Evolutionary conservation across 2,329 filamentous ascomycete species (phyloP), one percentile per base, ranked within the genome.

Genomic region (Fusarium tjaetaba): DNA sequence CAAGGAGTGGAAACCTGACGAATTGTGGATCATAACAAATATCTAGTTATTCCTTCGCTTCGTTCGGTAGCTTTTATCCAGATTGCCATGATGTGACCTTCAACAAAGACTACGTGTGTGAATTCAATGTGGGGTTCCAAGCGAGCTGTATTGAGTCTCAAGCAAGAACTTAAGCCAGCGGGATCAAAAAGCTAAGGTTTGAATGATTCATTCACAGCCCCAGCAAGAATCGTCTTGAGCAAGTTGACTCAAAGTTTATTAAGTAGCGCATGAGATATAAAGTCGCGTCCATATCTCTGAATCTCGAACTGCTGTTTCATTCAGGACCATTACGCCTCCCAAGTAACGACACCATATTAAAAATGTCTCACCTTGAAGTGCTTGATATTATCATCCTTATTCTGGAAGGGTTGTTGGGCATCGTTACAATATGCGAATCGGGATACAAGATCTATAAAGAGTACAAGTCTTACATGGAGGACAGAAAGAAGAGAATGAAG

Each of bases 211-310:
- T 20, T 4, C 2, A 26, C 18, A 14, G 43, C 2, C 24, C 24
- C 1, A 26, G 11, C 0, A 26, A 20, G 16, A 26, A 45, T 14
- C 0, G 4, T 20, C 8, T 20, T 4, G 4, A 20, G 11, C 4
- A 4, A 13, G 24, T 7, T 24, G 16, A 2, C 24, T 3, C 0
- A 45, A 45, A 20, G 11, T 20, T 14, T 26, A 18, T 13, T 9
- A 20, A 18, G 1, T 7, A 43, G 5, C 16, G 16, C 4, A 26
- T 20, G 18, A 9, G 7, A 4, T 10, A 26, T 26, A 14, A 45
- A 26, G 24, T 4, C 11, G 4, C 16, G 10, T 45, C 16, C 16
- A 26, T 14, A 11, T 26, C 2, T 45, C 5, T 0, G 1, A 26
- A 45, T 26, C 3, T 45, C 11, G 5, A 11, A 26, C 7, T 6